phyloP scores from a whole-genome alignment of 306 rosid species.

The Alnus rubra region DNA sequence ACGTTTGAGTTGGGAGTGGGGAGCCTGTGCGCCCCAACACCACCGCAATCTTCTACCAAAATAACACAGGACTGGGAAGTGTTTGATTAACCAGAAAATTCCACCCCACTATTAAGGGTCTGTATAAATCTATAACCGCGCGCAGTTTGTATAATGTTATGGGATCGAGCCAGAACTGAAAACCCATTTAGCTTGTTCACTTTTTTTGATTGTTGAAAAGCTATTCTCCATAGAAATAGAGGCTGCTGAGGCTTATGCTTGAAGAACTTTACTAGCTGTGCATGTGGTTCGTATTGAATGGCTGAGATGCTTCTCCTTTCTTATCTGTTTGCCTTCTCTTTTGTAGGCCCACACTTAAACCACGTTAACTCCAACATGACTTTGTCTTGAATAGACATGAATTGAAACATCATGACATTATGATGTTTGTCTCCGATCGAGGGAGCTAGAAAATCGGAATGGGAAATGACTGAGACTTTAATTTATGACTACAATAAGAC shows the following conservation, averaged over 20 bases:
- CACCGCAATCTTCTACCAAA: constrained; percentile 33
- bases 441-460: neutral
- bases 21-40: constrained; percentile 34
- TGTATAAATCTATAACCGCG: constrained; percentile 6
- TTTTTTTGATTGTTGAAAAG: constrained; percentile 14
- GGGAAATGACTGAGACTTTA: no score
- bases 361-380: neutral
- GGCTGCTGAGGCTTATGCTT: neutral
- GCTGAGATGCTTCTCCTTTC: neutral
- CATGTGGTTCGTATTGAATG: neutral
- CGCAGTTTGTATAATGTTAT: constrained; percentile 1
- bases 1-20: constrained; percentile 55
- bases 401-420: neutral
- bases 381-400: neutral
- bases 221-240: constrained; percentile 15
- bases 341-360: neutral
- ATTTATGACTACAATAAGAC: no score
- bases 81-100: constrained; percentile 31
- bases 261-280: neutral
- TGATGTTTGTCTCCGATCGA: neutral
- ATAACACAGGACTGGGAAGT: constrained; percentile 49
- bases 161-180: neutral
- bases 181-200: neutral
- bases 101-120: neutral
- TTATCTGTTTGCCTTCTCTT: neutral